Evolutionary conservation across 768 basidiomycete species (phyloP), one percentile per base, ranked within the genome.

Genomic region (Ramaria rubella): DNA sequence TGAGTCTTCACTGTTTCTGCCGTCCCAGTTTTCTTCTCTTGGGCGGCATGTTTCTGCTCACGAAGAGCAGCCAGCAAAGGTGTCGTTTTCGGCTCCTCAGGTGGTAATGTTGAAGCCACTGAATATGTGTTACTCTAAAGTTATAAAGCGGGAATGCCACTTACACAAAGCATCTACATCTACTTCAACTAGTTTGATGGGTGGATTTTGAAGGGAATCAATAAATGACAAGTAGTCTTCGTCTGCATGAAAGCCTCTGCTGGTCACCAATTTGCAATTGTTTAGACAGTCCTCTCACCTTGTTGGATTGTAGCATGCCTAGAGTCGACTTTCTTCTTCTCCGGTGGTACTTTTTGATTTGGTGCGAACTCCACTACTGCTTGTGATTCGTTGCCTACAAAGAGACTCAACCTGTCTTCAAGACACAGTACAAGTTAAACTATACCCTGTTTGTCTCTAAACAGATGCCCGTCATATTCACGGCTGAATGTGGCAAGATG

Each of bases 331-430:
- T 95, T 97, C 69, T 83, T 84, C 69, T 87, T 83, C 59, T 78
- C 77, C 0, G 78, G 65, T 0, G 94, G 90, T 11, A 87, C 70
- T 66, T 93, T 96, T 68, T 93, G 94, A 60, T 87, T 90, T 4
- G 94, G 92, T 0, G 96, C 89, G 65, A 89, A 97, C 70, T 99
- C 95, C 6, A 99, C 93, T 4, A 96, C 76, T 1, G 90, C 94
- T 49, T 86, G 78, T 2, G 83, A 90, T 67, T 95, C 91, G 63
- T 86, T 87, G 15, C 95, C 95, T 95, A 61, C 27, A 19, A 30
- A 14, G 19, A 11, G 5, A 21, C n/a, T 1, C 7, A 21, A 44
- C 54, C 29, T 52, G 30, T 40, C 53, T 49, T n/a, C 29, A 24
- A 57, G 15, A 15, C 45, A 29, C 43, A 8, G 31, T 23, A 44